phyloP scores from a whole-genome alignment of 2,329 filamentous ascomycete species.

The Sporothrix schenckii region DNA sequence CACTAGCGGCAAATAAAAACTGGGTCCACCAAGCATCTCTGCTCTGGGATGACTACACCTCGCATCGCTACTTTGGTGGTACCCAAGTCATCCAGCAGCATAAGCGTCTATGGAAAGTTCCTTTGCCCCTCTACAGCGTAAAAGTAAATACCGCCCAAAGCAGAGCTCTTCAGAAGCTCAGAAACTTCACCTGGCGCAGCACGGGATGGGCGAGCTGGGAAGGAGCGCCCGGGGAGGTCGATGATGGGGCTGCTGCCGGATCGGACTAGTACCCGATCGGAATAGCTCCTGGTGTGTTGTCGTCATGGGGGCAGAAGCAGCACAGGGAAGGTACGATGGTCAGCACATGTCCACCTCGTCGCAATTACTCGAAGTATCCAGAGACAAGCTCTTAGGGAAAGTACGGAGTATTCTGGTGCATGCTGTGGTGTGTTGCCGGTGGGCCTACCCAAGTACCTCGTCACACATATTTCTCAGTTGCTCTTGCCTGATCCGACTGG shows the following conservation, averaged over 20 bases:
- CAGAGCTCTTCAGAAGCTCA: not conserved
- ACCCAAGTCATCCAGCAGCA: constrained; percentile 13
- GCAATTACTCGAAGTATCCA: not conserved
- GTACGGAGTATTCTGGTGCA: not conserved
- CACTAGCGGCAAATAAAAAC: constrained; percentile 13
- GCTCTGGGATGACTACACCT: constrained; percentile 11
- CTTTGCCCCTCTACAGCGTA: not conserved
- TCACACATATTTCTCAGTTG: not conserved
- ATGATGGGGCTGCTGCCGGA: not conserved
- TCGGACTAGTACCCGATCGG: constrained; percentile 22
- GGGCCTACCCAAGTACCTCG: not conserved
- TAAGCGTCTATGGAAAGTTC: constrained; percentile 6
- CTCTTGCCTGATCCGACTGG: not conserved
- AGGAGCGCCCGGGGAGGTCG: not conserved
- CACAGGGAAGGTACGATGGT: not conserved
- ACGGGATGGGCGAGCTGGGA: not conserved
- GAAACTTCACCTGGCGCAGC: not conserved
- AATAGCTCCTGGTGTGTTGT: constrained; percentile 7
- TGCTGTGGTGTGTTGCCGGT: not conserved
- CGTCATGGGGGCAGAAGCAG: constrained; percentile 19
- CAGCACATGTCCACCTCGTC: not conserved
- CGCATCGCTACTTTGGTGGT: not conserved
- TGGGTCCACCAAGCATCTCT: not conserved
- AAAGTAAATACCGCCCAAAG: not conserved
- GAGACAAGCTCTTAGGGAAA: not conserved